Evolutionary conservation across 768 basidiomycete species (phyloP), one percentile per base, ranked within the genome.

Genomic region (Lactarius sanguifluus): DNA sequence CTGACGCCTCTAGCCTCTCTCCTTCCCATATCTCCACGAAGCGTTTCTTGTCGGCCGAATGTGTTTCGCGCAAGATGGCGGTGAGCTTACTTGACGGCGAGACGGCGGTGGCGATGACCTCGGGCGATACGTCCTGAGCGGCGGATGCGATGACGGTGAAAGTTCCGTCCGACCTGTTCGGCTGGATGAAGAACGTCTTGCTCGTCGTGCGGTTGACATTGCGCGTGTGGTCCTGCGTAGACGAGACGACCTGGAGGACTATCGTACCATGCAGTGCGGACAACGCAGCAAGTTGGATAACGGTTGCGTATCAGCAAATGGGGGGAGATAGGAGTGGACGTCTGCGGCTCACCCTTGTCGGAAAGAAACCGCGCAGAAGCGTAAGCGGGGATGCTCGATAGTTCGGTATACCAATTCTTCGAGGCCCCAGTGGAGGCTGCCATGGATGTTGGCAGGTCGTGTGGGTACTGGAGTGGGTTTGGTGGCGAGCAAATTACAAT

Each of bases 401-500:
- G 61, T 12, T 69, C 69, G 13, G 61, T 69, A 30, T 59, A 69
- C 69, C 69, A 69, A 47, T 25, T 62, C 34, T 57, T 69, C 55
- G 45, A 43, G 59, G n/a, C 50, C 15, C 32, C 50, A 1, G 50
- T 59, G 36, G 62, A 63, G 40, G 57, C 25, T 30, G 62, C 62
- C 66, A 67, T 67, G 57, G 40, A 5, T 1, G 65, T 28, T 23
- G 23, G 38, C 47, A 40, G 38, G 65, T 66, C 38, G 56, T 66
- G 47, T 57, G 45, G 34, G 20, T 18, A 28, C 23, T 30, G 8
- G 64, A 20, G 18, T 38, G 79, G 32, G 32, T 8, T 32, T 32
- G 32, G 32, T 32, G 32, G 32, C 92, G 92, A 75, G 94, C 93
- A 76, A 94, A 94, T 81, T 84, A 85, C 77, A 86, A 87, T 28